Evolutionary conservation across 106 monocot species (phyloP).

Genomic region (Apostasia shenzhenica): DNA sequence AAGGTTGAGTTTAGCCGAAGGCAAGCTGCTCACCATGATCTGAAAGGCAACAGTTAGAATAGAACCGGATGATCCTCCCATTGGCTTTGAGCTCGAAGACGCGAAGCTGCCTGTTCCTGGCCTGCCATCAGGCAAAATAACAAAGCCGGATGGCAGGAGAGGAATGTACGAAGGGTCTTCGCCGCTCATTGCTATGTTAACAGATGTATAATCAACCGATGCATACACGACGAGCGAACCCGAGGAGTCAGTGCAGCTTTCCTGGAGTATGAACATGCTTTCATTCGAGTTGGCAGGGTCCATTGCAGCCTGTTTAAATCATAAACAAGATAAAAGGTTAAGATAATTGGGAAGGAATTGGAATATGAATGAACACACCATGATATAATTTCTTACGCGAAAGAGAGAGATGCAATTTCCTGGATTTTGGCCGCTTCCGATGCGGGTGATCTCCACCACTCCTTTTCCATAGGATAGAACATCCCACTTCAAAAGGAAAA

Average conservation of each 20-base stretch:
- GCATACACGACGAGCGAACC: slow-evolving; percentile 76
- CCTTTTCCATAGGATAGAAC: slow-evolving; percentile 51
- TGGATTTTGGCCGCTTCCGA: slow-evolving; percentile 30
- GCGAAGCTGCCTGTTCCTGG: slow-evolving; percentile 11
- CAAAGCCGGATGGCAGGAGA: slow-evolving; percentile 80
- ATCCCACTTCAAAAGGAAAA: slow-evolving; percentile 53
- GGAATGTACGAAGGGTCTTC: slow-evolving; percentile 66
- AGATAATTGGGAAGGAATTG: no score
- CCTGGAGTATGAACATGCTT: slow-evolving; percentile 86
- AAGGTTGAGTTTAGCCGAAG: slow-evolving; percentile 58
- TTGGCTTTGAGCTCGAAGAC: slow-evolving; percentile 47
- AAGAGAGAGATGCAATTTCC: slow-evolving; percentile 64
- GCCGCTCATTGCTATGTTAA: slow-evolving; percentile 75
- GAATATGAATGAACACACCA: no score
- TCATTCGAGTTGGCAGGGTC: slow-evolving; percentile 24
- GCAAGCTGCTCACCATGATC: slow-evolving; percentile 73
- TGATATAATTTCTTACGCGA: slow-evolving; percentile 20
- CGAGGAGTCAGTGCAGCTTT: slow-evolving; percentile 80
- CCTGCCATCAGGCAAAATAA: slow-evolving; percentile 65
- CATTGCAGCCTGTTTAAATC: not conserved
- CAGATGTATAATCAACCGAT: slow-evolving; percentile 53
- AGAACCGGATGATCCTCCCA: slow-evolving; percentile 26
- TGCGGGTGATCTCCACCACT: slow-evolving; percentile 50
- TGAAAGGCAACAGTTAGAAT: slow-evolving; percentile 81
- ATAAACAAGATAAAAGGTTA: no score